Percentiles rank a stretch among this genome's conserved stretches.
Conservation (phyloP, 805 yeast genomes). For the Nakazawaea anatomiae region DNA sequence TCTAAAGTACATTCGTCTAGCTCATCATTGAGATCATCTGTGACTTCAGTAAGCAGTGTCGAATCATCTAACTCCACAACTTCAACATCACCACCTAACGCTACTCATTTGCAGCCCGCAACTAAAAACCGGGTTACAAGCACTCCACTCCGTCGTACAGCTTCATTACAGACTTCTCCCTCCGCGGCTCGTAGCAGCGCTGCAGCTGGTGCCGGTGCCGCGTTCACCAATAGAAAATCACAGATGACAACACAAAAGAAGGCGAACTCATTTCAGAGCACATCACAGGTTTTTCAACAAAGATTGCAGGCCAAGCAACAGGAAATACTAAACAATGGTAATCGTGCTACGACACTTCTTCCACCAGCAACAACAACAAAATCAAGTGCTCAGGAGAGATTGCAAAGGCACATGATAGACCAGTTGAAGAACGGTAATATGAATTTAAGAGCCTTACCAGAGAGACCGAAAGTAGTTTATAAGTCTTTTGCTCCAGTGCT, state of each 20-base stretch:
- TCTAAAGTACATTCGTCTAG: background rate
- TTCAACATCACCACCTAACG: background rate
- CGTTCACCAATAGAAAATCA: constrained; percentile 2
- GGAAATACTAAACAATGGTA: background rate
- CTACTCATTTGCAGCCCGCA: background rate
- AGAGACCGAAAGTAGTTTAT: constrained; percentile 15
- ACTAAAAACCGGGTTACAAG: background rate
- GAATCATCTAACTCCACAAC: background rate
- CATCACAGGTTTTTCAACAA: background rate
- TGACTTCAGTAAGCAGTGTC: background rate
- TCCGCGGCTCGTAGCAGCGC: background rate
- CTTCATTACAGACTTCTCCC: constrained; percentile 2
- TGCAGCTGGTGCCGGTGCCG: constrained; percentile 11
- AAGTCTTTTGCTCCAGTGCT: constrained; percentile 14
- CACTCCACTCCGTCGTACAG: constrained; percentile 3
- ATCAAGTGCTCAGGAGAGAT: constrained; percentile 27
- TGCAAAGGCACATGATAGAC: constrained; percentile 27
- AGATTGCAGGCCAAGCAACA: constrained; percentile 1
- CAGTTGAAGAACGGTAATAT: constrained; percentile 26
- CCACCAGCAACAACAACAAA: constrained; percentile 10
- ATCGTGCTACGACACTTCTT: background rate
- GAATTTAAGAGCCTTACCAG: constrained; percentile 20
- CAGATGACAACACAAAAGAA: background rate
- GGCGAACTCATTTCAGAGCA: constrained; percentile 2
- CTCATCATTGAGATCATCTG: constrained; percentile 2